A percentile compares a stretch with the other conserved stretches of the same genome.
Evolutionary conservation across 352 stramenopile genomes (phyloP).

Genomic region (Phytophthora cryptogea): DNA sequence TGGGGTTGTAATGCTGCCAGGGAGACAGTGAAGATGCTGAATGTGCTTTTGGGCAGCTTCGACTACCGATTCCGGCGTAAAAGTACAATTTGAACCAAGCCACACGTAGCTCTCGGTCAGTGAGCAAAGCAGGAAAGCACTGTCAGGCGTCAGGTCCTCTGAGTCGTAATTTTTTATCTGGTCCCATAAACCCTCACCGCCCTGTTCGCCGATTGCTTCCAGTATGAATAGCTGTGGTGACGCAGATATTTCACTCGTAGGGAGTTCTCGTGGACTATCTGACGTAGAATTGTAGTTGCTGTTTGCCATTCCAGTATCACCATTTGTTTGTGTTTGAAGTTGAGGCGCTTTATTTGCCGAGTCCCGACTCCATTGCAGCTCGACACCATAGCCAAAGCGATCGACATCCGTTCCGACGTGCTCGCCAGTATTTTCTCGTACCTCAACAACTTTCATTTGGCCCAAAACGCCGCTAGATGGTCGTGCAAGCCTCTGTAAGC

Average conservation of each 20-base stretch:
- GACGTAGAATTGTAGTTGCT: not conserved
- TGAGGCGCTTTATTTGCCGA: not conserved
- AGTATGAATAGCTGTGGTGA: constrained; percentile 46
- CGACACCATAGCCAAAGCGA: constrained; percentile 43
- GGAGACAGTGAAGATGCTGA: constrained; percentile 4
- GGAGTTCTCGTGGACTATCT: not conserved
- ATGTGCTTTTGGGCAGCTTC: constrained; percentile 23
- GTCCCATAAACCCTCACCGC: constrained; percentile 40
- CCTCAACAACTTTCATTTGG: constrained; percentile 10
- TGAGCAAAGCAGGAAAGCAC: constrained; percentile 43
- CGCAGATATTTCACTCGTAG: not conserved
- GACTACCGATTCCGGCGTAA: constrained; percentile 17
- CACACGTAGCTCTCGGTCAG: constrained; percentile 38
- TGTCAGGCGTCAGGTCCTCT: constrained; percentile 46
- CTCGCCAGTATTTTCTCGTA: constrained; percentile 3
- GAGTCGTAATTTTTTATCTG: constrained; percentile 64
- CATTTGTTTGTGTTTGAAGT: constrained; percentile 4
- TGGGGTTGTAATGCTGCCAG: not conserved
- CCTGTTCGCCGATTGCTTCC: constrained; percentile 23
- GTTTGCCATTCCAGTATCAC: not conserved
- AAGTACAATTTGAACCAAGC: constrained; percentile 33
- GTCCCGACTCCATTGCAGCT: constrained; percentile 39
- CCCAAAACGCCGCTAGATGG: not conserved
- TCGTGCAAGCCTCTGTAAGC: constrained; percentile 21
- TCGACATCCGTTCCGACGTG: constrained; percentile 20